Evolutionary conservation across 352 stramenopile genomes (phyloP).

Genomic region (Pythium biforme): DNA sequence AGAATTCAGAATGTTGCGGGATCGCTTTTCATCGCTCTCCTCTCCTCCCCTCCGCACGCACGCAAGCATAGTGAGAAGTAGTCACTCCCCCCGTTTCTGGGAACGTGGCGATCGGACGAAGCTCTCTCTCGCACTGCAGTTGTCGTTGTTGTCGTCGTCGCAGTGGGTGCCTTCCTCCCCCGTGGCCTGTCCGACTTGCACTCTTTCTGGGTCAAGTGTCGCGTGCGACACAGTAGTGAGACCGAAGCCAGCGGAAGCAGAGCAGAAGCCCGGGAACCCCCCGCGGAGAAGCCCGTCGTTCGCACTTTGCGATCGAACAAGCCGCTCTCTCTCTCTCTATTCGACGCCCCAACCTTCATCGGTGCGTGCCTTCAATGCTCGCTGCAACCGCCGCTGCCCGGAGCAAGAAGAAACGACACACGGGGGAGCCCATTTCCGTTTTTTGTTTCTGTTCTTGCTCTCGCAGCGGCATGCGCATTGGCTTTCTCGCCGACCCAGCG

Average conservation of each 20-base stretch:
- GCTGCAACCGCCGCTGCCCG: background rate
- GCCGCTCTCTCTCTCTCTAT: background rate
- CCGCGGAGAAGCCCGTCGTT: background rate
- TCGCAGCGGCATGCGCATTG: background rate
- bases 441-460: background rate
- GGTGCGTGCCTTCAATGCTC: background rate
- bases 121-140: constrained; percentile 7
- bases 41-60: background rate
- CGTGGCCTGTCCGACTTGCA: background rate
- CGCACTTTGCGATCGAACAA: constrained; percentile 7
- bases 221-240: constrained; percentile 15
- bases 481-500: background rate
- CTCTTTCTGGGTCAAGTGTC: constrained; percentile 7
- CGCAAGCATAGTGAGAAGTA: constrained; percentile 12
- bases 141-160: constrained; percentile 6
- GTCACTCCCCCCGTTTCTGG: constrained; percentile 12
- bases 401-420: too few species aligned
- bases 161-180: too few species aligned
- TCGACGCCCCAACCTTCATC: background rate
- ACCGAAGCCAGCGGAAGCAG: constrained; percentile 2
- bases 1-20: constrained; percentile 21
- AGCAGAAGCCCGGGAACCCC: background rate
- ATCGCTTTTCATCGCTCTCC: constrained; percentile 12
- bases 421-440: background rate
- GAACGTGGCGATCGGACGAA: constrained; percentile 24